Percentiles rank a stretch among this genome's conserved stretches.
phyloP scores from a whole-genome alignment of 176 grass and related monocot species.

The Oryza meyeriana region DNA sequence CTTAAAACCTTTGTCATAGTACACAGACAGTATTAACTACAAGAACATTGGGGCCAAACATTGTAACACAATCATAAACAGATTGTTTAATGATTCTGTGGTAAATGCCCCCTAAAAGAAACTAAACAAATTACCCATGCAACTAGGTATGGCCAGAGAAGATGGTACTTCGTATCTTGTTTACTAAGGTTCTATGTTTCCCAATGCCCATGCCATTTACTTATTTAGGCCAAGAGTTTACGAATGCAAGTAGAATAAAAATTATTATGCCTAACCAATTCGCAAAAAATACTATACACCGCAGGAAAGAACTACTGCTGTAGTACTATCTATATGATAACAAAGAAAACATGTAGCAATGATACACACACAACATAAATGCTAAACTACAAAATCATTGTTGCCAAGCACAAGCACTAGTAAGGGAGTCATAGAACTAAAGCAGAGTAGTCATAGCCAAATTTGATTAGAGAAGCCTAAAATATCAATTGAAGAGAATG shows the following conservation, averaged over 20 bases:
- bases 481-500: not conserved
- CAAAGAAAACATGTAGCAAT: not conserved
- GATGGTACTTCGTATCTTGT: not conserved
- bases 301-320: too few relatives aligned
- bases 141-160: not conserved
- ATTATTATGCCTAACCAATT: not conserved
- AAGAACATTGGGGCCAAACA: not conserved
- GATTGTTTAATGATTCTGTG: not conserved
- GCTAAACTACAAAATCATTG: not conserved
- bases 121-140: not conserved
- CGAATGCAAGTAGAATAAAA: not conserved
- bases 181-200: constrained; percentile 1
- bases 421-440: not conserved
- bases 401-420: not conserved
- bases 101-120: not conserved
- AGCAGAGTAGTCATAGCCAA: not conserved
- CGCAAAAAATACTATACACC: not conserved
- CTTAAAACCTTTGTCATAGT: not conserved
- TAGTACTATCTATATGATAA: not conserved
- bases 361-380: not conserved
- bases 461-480: not conserved
- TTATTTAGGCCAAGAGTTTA: not conserved
- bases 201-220: not conserved
- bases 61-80: not conserved
- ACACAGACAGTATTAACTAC: not conserved